Percentiles rank a stretch among this genome's conserved stretches.
phyloP scores from a whole-genome alignment of 495 filamentous ascomycete species.

The Filosporella fistucella region DNA sequence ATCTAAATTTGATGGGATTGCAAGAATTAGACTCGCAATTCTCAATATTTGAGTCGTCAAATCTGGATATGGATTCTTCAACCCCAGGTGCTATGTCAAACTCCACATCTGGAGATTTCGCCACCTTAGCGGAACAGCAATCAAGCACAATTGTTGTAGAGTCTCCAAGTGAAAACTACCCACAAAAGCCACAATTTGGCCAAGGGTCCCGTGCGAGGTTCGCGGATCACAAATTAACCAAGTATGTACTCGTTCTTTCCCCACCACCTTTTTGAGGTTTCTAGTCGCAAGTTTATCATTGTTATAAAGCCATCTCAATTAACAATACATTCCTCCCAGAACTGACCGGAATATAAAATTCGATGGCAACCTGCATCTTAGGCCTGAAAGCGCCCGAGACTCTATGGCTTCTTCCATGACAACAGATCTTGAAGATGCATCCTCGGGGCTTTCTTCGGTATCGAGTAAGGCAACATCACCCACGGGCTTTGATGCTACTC shows the following conservation, averaged over 20 bases:
- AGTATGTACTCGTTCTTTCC: slow-evolving; percentile 20
- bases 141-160: slow-evolving; percentile 22
- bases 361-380: slow-evolving; percentile 21
- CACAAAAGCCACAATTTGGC: slow-evolving; percentile 3
- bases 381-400: slow-evolving; percentile 22
- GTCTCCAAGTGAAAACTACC: slow-evolving; percentile 10
- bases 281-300: neutral
- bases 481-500: slow-evolving; percentile 35
- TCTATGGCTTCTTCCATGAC: slow-evolving; percentile 26
- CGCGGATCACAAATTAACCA: slow-evolving; percentile 8
- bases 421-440: slow-evolving; percentile 40
- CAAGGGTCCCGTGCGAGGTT: slow-evolving; percentile 7
- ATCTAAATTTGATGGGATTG: slow-evolving; percentile 26
- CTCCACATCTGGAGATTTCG: slow-evolving; percentile 13
- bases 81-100: slow-evolving; percentile 18
- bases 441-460: slow-evolving; percentile 36
- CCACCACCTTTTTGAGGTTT: neutral
- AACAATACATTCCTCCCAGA: slow-evolving; percentile 12
- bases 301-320: too few species aligned
- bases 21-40: slow-evolving; percentile 26
- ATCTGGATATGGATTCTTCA: slow-evolving; percentile 13
- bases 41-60: slow-evolving; percentile 19
- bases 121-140: slow-evolving; percentile 9
- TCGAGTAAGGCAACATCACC: slow-evolving; percentile 56
- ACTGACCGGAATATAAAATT: slow-evolving; percentile 9